Base-by-base conservation (phyloP, 345 rosid species). In the Clarkia xantiana region DNA sequence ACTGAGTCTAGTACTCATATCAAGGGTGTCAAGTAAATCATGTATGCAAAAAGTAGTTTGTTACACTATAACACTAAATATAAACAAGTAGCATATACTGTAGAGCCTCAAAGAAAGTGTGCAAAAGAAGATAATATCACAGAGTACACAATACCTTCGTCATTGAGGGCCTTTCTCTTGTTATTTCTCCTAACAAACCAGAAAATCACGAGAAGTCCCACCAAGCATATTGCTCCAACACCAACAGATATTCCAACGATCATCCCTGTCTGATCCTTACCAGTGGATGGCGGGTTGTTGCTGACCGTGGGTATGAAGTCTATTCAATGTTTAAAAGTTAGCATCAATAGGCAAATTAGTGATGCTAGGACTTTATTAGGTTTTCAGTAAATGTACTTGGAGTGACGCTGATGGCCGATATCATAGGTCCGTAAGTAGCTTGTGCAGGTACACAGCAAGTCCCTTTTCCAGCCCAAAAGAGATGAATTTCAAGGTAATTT, bases 271-370 rank as follows among this genome's bases (percentile, higher is more conserved):
- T 53, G 64, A 47, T 55, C 53, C 57, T 68, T 77, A 53, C 67
- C 44, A 14, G 18, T 53, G 23, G 54, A 44, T 17, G 86, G 84
- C 42, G 72, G 58, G 14, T 45, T 77, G 72, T 75, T 71, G 19
- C 53, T 66, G 17, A 81, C 87, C 38, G 77, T 75, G 36, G 96
- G 87, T 54, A 0, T 43, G 58, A 86, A 86, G 69, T 80, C 89
- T 82, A 79, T 60, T 65, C 41, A 46, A 47, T 54, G 34, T 25
- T 20, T 43, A 58, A 40, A 49, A 47, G 45, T 42, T 51, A 38
- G 18, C 36, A 22, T 44, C 10, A 46, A 56, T 1, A 8, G 40
- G 50, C 16, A 10, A 18, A 19, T 39, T 34, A 0, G 42, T 14
- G 16, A 10, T 14, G 11, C 9, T 12, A 38, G 51, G 25, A 39